Percentiles rank a stretch among this genome's conserved stretches.
Evolutionary conservation across 495 filamentous ascomycete species (phyloP).

Genomic region (Annulohypoxylon maeteangense): DNA sequence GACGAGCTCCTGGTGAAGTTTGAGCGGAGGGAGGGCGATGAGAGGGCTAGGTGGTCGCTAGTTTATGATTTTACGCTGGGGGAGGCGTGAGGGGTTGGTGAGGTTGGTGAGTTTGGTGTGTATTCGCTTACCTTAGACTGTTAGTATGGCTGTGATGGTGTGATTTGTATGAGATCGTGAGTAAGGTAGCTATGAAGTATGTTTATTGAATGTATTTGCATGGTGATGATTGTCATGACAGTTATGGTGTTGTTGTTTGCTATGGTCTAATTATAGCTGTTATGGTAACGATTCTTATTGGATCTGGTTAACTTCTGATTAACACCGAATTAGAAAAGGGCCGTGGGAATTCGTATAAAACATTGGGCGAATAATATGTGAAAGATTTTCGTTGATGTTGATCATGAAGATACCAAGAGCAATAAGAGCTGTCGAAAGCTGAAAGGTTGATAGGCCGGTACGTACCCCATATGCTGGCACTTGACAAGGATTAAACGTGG

Average conservation of each 20-base stretch:
- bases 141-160: not conserved
- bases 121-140: not conserved
- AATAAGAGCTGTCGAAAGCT: not conserved
- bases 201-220: not conserved
- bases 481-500: constrained; percentile 20
- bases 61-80: constrained; percentile 64
- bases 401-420: not conserved
- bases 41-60: constrained; percentile 69
- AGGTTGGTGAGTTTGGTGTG: not conserved
- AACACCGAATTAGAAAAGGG: not conserved
- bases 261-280: not conserved
- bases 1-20: constrained; percentile 77
- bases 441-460: not conserved
- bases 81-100: constrained; percentile 32
- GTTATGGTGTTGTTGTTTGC: not conserved
- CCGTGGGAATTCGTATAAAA: not conserved
- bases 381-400: not conserved
- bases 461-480: not conserved
- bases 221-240: not conserved
- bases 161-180: not conserved
- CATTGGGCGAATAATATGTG: not conserved
- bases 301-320: not conserved
- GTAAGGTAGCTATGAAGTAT: not conserved
- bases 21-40: constrained; percentile 65
- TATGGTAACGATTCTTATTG: not conserved